A percentile compares a stretch with the other conserved stretches of the same genome.
Evolutionary conservation across 1,284 basidiomycete genomes (phyloP).

Genomic region (Heterobasidion irregulare): DNA sequence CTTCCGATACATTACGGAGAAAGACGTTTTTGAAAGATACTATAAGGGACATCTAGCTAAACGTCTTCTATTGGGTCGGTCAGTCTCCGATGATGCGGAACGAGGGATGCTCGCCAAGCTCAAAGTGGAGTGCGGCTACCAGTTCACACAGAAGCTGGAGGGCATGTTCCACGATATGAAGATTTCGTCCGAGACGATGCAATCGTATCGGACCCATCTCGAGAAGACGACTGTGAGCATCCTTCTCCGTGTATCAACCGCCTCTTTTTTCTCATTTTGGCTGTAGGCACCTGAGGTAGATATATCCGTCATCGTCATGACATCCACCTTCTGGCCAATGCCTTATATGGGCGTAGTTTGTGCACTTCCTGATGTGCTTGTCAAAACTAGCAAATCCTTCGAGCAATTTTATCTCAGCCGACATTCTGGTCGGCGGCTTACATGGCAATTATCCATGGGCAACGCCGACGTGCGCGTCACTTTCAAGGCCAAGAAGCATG

Average conservation of each 20-base stretch:
- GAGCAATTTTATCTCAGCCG: conserved; percentile 86
- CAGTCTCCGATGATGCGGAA: conserved; percentile 96
- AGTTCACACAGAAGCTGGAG: conserved; percentile 97
- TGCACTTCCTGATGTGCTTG: conserved; percentile 58
- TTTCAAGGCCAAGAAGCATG: conserved; percentile 80
- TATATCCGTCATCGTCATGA: conserved; percentile 83
- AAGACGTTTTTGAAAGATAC: conserved; percentile 97
- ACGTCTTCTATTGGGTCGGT: conserved; percentile 79
- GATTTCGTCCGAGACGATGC: conserved; percentile 78
- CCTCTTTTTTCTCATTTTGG: conserved; percentile 3
- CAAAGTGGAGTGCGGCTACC: conserved; percentile 94
- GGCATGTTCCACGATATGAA: conserved; percentile 99
- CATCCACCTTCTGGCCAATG: conserved; percentile 91
- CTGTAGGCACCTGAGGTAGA: conserved; percentile 65
- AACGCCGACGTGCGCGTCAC: conserved; percentile 83
- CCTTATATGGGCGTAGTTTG: conserved; percentile 56
- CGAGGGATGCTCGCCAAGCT: conserved; percentile 97
- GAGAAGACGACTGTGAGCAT: conserved; percentile 42
- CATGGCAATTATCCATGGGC: conserved; percentile 92
- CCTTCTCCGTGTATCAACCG: conserved; percentile 1
- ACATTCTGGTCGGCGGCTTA: conserved; percentile 86
- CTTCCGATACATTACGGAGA: conserved; percentile 92
- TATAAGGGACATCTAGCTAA: conserved; percentile 96
- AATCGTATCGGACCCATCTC: conserved; percentile 61
- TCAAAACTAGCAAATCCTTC: conserved; percentile 66